Evolutionary conservation across 768 basidiomycete genomes (phyloP).

Genomic region (Chalciporus chontae): DNA sequence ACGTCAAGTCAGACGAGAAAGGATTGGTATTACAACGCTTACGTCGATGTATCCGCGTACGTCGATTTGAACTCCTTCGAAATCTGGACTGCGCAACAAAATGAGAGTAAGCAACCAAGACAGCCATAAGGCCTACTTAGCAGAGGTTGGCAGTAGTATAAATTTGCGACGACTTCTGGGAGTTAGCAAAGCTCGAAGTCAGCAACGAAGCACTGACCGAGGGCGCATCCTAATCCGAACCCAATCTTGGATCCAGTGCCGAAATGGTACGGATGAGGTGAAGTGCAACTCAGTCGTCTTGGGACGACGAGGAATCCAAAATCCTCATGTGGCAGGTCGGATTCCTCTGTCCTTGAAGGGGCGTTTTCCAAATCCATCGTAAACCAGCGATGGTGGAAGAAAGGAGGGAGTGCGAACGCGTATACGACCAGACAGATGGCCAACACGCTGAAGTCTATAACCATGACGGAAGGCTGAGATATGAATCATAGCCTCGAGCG

Average conservation of each 20-base stretch:
- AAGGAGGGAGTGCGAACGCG: background rate
- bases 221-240: slow-evolving; percentile 17
- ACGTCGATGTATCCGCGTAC: slow-evolving; percentile 32
- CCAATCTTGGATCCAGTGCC: slow-evolving; percentile 12
- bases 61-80: slow-evolving; percentile 34
- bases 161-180: slow-evolving; percentile 47
- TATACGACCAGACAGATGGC: slow-evolving; percentile 3
- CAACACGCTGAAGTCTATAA: slow-evolving; percentile 11
- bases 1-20: slow-evolving; percentile 4
- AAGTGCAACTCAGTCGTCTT: slow-evolving; percentile 14
- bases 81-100: slow-evolving; percentile 23
- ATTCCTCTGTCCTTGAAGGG: background rate
- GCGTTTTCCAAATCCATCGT: slow-evolving; percentile 17
- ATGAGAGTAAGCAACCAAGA: background rate
- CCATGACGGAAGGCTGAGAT: background rate
- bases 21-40: background rate
- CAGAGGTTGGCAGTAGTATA: slow-evolving; percentile 81
- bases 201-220: slow-evolving; percentile 11
- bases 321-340: slow-evolving; percentile 7
- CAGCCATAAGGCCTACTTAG: slow-evolving; percentile 46
- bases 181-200: slow-evolving; percentile 1
- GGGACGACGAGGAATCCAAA: slow-evolving; percentile 11
- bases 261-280: slow-evolving; percentile 6
- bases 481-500: slow-evolving; percentile 16
- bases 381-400: slow-evolving; percentile 4